Evolutionary conservation across 176 grass and related monocot genomes (phyloP), one percentile per base, ranked within the genome.

Genomic region (Pharus latifolius): DNA sequence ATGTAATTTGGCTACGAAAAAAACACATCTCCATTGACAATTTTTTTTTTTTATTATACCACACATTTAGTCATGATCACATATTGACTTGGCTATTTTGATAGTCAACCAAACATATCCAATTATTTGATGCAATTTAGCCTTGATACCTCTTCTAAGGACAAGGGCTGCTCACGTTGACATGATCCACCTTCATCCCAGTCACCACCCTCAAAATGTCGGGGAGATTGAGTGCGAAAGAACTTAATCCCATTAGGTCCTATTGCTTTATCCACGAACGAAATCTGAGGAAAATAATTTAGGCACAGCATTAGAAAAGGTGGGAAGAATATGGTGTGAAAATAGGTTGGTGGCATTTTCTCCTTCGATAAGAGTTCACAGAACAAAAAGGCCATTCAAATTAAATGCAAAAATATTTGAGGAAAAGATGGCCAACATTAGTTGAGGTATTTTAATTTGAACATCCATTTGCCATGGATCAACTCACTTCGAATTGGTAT

Each of bases 201-300:
- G 19, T 92, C 94, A 74, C 89, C 94, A 59, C 83, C 89, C 85
- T 92, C 94, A 72, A 97, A 97, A 83, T 97, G 94, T 44, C 89
- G 84, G 34, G 94, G 94, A 25, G 89, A 97, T 75, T 97, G 86
- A 6, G 89, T 88, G 73, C 94, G 71, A 45, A 97, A 92, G 56
- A 92, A 88, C 67, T 87, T 90, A 14, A 75, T 48, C 40, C 67
- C 49, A 27, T 78, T 77, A 42, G 47, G 69, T 57, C 65, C 67
- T 5, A 40, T 67, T 64, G 37, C 50, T 85, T 81, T 73, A 35
- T 97, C 70, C 56, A 49, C 65, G 37, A 87, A 92, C 29, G 20
- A 48, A 66, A 85, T 52, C 94, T 97, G 67, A 62, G 55, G 4
- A 57, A 86, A 65, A 64, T 30, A 10, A 0, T 51, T 41, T 64